phyloP scores from a whole-genome alignment of 768 basidiomycete genomes.

The Coprinellus micaceus region DNA sequence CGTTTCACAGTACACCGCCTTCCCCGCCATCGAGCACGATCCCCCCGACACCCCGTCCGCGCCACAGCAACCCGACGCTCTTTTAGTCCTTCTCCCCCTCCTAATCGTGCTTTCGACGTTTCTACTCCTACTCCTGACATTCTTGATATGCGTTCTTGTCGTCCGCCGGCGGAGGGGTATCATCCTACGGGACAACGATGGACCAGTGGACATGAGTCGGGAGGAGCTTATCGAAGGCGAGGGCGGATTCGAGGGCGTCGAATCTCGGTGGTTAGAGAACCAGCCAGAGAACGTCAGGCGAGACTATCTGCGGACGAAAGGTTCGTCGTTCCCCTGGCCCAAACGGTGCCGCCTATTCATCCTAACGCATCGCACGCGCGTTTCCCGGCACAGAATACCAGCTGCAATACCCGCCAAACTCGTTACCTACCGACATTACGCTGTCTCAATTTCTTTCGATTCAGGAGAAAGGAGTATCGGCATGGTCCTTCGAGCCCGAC shows the following conservation, averaged over 20 bases:
- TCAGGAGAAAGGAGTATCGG: slow-evolving; percentile 98
- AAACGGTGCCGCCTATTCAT: slow-evolving; percentile 8
- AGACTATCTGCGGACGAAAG: slow-evolving; percentile 83
- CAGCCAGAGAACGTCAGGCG: slow-evolving; percentile 62
- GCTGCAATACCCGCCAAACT: slow-evolving; percentile 88
- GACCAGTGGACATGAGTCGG: slow-evolving; percentile 89
- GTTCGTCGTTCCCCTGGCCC: slow-evolving; percentile 39
- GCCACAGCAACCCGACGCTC: slow-evolving; percentile 52
- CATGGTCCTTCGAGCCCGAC: slow-evolving; percentile 99
- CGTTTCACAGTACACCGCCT: background rate
- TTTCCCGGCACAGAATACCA: slow-evolving; percentile 59
- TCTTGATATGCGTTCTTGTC: slow-evolving; percentile 85
- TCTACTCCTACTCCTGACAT: slow-evolving; percentile 86
- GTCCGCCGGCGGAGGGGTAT: slow-evolving; percentile 77
- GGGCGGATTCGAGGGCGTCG: slow-evolving; percentile 89
- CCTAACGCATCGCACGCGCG: slow-evolving; percentile 4
- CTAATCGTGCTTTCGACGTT: slow-evolving; percentile 92
- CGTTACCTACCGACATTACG: slow-evolving; percentile 96
- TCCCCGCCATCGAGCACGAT: slow-evolving; percentile 16
- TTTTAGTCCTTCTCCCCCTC: slow-evolving; percentile 87
- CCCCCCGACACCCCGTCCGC: slow-evolving; percentile 23
- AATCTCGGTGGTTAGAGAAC: slow-evolving; percentile 89
- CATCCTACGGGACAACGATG: slow-evolving; percentile 78
- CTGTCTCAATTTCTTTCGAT: slow-evolving; percentile 98
- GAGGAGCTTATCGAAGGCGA: slow-evolving; percentile 89